These are phyloP conservation scores for Agrostemma githago DNA, from an alignment of 148 eudicot species.

Conservation along the genomic window DNA sequence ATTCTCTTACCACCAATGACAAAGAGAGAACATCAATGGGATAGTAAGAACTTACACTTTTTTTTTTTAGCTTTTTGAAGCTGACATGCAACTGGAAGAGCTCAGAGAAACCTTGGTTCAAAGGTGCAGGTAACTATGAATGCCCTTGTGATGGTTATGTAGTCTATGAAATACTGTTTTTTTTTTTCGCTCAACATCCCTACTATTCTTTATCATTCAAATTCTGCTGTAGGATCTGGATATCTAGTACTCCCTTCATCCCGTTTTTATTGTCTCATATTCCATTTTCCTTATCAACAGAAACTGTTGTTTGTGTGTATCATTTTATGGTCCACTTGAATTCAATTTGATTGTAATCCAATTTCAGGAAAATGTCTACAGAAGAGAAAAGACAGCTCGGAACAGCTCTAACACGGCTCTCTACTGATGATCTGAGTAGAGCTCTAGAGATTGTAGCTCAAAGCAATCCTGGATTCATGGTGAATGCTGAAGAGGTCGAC, in stretches of 20 bases:
- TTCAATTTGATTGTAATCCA: not conserved
- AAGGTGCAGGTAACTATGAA: slow-evolving; percentile 52
- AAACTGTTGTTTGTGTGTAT: not conserved
- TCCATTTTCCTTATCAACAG: not conserved
- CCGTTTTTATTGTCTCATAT: not conserved
- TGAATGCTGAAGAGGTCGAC: slow-evolving; percentile 57
- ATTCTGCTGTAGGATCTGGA: not conserved
- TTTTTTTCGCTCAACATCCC: not conserved
- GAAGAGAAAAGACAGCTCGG: slow-evolving; percentile 70
- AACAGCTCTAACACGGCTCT: slow-evolving; percentile 43
- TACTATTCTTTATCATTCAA: not conserved
- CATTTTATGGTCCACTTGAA: not conserved
- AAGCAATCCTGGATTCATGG: slow-evolving; percentile 44
- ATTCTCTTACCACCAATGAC: not conserved
- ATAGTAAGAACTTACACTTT: not conserved
- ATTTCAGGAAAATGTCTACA: slow-evolving; percentile 49
- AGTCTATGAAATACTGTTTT: not conserved
- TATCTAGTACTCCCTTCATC: not conserved
- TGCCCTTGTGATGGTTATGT: not conserved
- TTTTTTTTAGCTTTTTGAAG: slow-evolving; percentile 54
- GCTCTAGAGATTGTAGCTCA: slow-evolving; percentile 69
- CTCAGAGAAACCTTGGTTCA: slow-evolving; percentile 54
- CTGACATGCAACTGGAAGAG: slow-evolving; percentile 54
- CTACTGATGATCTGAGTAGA: slow-evolving; percentile 52
- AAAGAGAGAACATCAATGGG: not conserved